Conservation (phyloP, 2,329 filamentous ascomycete genomes). For the Ascochyta viciae-villosae region DNA sequence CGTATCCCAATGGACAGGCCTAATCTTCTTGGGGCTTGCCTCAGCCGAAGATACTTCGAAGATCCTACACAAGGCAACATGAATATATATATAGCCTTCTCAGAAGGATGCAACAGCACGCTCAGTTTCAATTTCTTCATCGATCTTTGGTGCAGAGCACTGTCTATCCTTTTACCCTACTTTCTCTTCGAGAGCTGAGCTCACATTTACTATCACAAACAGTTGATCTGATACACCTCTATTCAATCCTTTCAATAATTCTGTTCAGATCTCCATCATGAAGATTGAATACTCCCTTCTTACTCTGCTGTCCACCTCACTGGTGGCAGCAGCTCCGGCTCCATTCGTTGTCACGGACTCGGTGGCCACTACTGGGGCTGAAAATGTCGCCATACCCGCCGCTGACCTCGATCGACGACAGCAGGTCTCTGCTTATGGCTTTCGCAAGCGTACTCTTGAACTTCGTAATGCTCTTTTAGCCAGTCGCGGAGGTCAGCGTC, state of each 20-base stretch:
- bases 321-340: conserved; percentile 42
- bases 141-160: conserved; percentile 43
- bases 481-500: conserved; percentile 21
- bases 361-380: conserved; percentile 32
- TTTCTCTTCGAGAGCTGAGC: conserved; percentile 46
- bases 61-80: conserved; percentile 7
- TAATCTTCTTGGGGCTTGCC: conserved; percentile 20
- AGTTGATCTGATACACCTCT: conserved; percentile 34
- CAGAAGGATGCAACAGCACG: conserved; percentile 21
- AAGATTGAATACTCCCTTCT: conserved; percentile 44
- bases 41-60: conserved; percentile 18
- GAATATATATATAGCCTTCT: conserved; percentile 33
- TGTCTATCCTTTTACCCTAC: conserved; percentile 30
- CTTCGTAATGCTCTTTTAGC: conserved; percentile 36
- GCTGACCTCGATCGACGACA: conserved; percentile 21
- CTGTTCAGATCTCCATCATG: conserved; percentile 37
- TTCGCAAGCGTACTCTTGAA: conserved; percentile 36
- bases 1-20: conserved; percentile 22
- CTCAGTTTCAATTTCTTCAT: conserved; percentile 26
- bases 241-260: conserved; percentile 22
- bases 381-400: conserved; percentile 30
- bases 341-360: conserved; percentile 40
- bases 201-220: conserved; percentile 29
- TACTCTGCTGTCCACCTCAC: conserved; percentile 43
- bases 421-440: conserved; percentile 9